A percentile compares a stretch with the other conserved stretches of the same genome.
Evolutionary conservation across 768 basidiomycete genomes (phyloP).

Genomic region (Suillus lakei): DNA sequence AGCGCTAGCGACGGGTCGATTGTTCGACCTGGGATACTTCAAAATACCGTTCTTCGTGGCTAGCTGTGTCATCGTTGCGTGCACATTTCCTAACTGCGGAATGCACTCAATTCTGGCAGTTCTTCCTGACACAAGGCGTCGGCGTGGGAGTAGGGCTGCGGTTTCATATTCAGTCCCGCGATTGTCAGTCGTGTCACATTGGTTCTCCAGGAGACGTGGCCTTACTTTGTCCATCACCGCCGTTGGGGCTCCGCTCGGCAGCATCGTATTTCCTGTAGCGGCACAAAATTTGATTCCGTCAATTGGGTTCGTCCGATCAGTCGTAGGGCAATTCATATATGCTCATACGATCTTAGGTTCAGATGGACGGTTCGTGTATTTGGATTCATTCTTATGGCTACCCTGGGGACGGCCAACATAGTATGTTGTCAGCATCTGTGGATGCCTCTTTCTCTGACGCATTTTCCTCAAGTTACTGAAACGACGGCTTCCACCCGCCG

Average conservation of each 20-base stretch:
- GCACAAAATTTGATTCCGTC: conserved; percentile 56
- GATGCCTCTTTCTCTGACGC: not conserved
- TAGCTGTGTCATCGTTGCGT: conserved; percentile 53
- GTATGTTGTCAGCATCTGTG: conserved; percentile 35
- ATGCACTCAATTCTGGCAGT: conserved; percentile 79
- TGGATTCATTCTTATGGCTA: conserved; percentile 61
- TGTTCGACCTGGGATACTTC: conserved; percentile 78
- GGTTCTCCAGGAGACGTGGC: conserved; percentile 64
- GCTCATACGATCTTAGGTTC: conserved; percentile 49
- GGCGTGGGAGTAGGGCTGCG: conserved; percentile 63
- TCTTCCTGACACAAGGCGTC: conserved; percentile 75
- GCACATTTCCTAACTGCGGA: conserved; percentile 70
- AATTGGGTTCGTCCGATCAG: conserved; percentile 51
- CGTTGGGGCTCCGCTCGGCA: conserved; percentile 70
- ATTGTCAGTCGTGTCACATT: conserved; percentile 67
- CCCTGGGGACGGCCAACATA: conserved; percentile 60
- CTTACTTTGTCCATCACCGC: conserved; percentile 66
- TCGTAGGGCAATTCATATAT: not conserved
- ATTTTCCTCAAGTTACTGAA: conserved; percentile 30
- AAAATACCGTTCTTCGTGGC: conserved; percentile 51
- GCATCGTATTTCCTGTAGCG: conserved; percentile 67
- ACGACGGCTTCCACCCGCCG: conserved; percentile 58
- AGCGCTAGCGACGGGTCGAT: conserved; percentile 63
- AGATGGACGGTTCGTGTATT: conserved; percentile 77
- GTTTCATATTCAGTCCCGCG: conserved; percentile 66